Evolutionary conservation across 257 asterid genomes (phyloP).

Genomic region (Sherardia arvensis): DNA sequence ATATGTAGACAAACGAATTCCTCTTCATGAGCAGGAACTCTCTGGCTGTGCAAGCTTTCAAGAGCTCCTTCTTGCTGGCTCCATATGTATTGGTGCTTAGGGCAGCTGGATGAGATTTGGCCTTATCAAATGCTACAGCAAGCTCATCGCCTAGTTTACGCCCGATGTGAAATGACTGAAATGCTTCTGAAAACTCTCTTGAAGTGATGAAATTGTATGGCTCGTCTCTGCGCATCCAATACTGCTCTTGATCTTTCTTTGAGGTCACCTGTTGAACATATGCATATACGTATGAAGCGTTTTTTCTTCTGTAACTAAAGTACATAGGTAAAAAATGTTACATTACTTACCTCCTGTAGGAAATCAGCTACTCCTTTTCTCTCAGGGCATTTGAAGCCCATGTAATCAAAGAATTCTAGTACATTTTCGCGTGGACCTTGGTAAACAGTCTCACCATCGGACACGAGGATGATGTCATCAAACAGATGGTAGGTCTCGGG

Average conservation of each 20-base stretch:
- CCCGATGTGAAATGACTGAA: constrained; percentile 19
- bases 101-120: constrained; percentile 17
- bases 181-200: constrained; percentile 17
- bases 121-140: constrained; percentile 13
- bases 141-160: constrained; percentile 17
- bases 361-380: constrained; percentile 88
- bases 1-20: constrained; percentile 20
- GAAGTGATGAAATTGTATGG: constrained; percentile 14
- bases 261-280: constrained; percentile 16
- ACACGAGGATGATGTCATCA: constrained; percentile 72
- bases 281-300: neutral
- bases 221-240: constrained; percentile 16
- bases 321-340: neutral
- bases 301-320: neutral
- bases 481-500: constrained; percentile 81
- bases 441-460: constrained; percentile 78
- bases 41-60: constrained; percentile 20
- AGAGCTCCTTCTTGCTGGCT: constrained; percentile 18
- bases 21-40: constrained; percentile 20
- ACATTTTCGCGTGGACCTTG: constrained; percentile 79
- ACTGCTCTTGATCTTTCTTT: constrained; percentile 22
- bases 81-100: constrained; percentile 15
- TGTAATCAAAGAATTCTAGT: constrained; percentile 42
- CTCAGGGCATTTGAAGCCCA: constrained; percentile 81
- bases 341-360: constrained; percentile 16